Evolutionary conservation across 371 early-diverging fungal genomes (phyloP).

Genomic region (Mortierella sp.): DNA sequence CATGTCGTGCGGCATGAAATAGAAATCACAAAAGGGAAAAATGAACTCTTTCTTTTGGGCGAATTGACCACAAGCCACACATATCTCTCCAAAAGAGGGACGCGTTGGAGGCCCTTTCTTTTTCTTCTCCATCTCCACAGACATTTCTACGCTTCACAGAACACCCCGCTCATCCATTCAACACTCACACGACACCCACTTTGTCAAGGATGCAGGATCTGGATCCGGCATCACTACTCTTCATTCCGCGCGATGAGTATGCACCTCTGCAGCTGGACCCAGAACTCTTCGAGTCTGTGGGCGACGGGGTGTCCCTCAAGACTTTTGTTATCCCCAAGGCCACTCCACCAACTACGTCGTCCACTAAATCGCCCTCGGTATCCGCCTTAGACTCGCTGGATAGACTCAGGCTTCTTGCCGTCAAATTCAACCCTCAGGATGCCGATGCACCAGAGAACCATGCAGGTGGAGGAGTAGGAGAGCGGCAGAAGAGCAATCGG

Average conservation of each 20-base stretch:
- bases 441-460: background rate
- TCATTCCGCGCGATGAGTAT: constrained; percentile 27
- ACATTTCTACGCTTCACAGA: background rate
- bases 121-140: background rate
- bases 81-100: background rate
- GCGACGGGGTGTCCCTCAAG: constrained; percentile 23
- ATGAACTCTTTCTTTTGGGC: background rate
- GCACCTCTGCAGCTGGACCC: constrained; percentile 27
- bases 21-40: background rate
- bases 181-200: background rate
- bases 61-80: constrained; percentile 12
- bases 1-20: background rate
- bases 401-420: constrained; percentile 15
- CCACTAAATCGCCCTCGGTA: background rate
- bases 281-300: constrained; percentile 32
- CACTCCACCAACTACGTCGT: background rate
- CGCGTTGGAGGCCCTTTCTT: background rate
- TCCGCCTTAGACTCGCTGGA: background rate
- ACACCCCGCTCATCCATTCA: background rate
- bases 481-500: background rate
- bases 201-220: constrained; percentile 31
- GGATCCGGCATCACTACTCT: constrained; percentile 45
- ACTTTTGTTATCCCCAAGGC: constrained; percentile 12
- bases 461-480: background rate
- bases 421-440: background rate